phyloP scores from a whole-genome alignment of 129 eudicot genomes.

The Chrysanthemum seticuspe region DNA sequence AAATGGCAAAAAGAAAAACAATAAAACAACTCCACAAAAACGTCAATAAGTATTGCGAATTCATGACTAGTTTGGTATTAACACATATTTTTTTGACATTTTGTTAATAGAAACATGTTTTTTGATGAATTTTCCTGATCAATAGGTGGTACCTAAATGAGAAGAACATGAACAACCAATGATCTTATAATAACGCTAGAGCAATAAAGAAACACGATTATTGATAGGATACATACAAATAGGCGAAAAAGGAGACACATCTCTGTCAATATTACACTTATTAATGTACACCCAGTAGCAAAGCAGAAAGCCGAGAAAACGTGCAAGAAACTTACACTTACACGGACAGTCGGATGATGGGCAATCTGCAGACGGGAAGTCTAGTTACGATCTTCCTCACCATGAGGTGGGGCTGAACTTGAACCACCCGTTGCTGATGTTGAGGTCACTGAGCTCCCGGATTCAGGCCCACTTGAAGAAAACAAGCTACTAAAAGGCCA shows the following conservation, averaged over 20 bases:
- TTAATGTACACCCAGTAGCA: constrained; percentile 32
- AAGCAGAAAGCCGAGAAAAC: constrained; percentile 23
- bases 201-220: not conserved
- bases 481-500: constrained; percentile 77
- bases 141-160: no score
- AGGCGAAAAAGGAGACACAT: constrained; percentile 10
- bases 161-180: not conserved
- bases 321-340: constrained; percentile 15
- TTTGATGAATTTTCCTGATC: no score
- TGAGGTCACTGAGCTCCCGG: constrained; percentile 26
- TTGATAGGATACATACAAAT: constrained; percentile 20
- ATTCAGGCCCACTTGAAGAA: constrained; percentile 41
- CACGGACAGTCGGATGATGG: not conserved
- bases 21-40: no score
- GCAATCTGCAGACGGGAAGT: not conserved
- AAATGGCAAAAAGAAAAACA: no score
- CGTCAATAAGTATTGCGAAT: no score
- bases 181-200: constrained; percentile 11
- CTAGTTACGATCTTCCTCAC: constrained; percentile 29
- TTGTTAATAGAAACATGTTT: no score
- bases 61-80: no score
- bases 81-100: no score
- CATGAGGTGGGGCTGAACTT: constrained; percentile 9
- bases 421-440: constrained; percentile 26
- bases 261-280: constrained; percentile 35